Evolutionary conservation across 257 asterid genomes (phyloP).

Genomic region (Solanum acaule): DNA sequence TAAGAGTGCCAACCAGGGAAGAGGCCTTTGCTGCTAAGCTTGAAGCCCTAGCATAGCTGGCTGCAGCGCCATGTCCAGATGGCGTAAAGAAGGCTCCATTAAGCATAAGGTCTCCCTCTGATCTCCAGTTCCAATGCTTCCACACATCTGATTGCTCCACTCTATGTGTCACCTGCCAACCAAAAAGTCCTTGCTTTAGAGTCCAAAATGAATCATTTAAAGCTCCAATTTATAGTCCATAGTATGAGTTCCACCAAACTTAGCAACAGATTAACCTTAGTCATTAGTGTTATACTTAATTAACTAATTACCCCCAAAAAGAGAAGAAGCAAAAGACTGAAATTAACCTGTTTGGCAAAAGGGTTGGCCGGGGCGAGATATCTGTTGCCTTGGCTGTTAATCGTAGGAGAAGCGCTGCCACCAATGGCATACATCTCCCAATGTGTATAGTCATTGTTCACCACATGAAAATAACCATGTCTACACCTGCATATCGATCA

Average conservation of each 20-base stretch:
- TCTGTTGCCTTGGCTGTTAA: slow-evolving; percentile 93
- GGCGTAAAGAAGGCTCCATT: slow-evolving; percentile 78
- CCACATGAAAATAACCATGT: slow-evolving; percentile 89
- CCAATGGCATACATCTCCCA: slow-evolving; percentile 98
- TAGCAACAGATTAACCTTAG: too few relatives aligned
- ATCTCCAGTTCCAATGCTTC: slow-evolving; percentile 93
- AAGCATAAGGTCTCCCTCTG: slow-evolving; percentile 87
- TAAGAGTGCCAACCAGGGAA: slow-evolving; percentile 53
- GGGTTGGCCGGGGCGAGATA: slow-evolving; percentile 69
- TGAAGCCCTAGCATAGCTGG: slow-evolving; percentile 79
- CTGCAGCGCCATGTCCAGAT: slow-evolving; percentile 63
- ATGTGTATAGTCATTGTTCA: slow-evolving; percentile 84
- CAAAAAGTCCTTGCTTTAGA: background rate
- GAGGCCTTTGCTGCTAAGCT: slow-evolving; percentile 82
- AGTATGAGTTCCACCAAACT: too few relatives aligned
- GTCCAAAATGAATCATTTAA: too few relatives aligned
- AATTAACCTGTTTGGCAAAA: slow-evolving; percentile 69
- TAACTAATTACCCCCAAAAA: background rate
- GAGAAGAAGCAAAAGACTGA: background rate
- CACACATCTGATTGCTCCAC: slow-evolving; percentile 32
- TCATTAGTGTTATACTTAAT: background rate
- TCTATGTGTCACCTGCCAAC: slow-evolving; percentile 65
- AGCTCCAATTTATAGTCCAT: too few relatives aligned
- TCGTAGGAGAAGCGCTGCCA: slow-evolving; percentile 93
- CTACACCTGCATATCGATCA: slow-evolving; percentile 56